A percentile compares a stretch with the other conserved stretches of the same genome.
Conservation (phyloP, 768 basidiomycete genomes). For the Rhizopogon rudus region DNA sequence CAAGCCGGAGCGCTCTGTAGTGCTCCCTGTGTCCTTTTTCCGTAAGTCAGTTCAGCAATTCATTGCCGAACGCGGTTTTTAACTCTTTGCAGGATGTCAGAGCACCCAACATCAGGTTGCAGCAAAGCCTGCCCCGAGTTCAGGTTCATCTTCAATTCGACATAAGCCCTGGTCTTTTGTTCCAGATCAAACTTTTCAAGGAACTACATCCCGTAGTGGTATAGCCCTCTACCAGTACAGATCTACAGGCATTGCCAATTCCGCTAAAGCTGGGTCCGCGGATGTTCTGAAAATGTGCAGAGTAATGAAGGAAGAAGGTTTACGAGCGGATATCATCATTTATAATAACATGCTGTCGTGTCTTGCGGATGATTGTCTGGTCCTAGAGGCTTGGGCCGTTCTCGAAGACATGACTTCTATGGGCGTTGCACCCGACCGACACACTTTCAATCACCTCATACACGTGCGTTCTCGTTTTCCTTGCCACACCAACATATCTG, state of each 20-base stretch:
- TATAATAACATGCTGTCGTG: slow-evolving; percentile 56
- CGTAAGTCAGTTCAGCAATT: not conserved
- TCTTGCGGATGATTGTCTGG: slow-evolving; percentile 36
- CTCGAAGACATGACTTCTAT: slow-evolving; percentile 61
- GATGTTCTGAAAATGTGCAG: slow-evolving; percentile 27
- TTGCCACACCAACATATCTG: not conserved
- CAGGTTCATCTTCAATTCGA: slow-evolving; percentile 4
- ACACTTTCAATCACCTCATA: slow-evolving; percentile 57
- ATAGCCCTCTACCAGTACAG: slow-evolving; percentile 29
- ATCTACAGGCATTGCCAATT: slow-evolving; percentile 14
- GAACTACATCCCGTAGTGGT: slow-evolving; percentile 15
- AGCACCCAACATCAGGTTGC: slow-evolving; percentile 1
- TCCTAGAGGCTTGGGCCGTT: slow-evolving; percentile 57
- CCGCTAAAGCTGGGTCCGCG: slow-evolving; percentile 16
- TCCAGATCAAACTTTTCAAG: slow-evolving; percentile 19
- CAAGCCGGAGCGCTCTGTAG: not conserved
- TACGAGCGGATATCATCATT: slow-evolving; percentile 48
- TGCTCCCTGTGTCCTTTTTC: not conserved
- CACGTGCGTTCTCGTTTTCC: slow-evolving; percentile 36
- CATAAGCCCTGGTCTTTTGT: slow-evolving; percentile 24
- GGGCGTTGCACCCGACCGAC: slow-evolving; percentile 42
- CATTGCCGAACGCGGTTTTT: not conserved
- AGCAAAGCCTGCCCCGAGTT: not conserved
- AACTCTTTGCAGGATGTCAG: slow-evolving; percentile 2
- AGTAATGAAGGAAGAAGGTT: slow-evolving; percentile 52